Evolutionary conservation across 768 basidiomycete species (phyloP).

Genomic region (Favolaschia claudopus): DNA sequence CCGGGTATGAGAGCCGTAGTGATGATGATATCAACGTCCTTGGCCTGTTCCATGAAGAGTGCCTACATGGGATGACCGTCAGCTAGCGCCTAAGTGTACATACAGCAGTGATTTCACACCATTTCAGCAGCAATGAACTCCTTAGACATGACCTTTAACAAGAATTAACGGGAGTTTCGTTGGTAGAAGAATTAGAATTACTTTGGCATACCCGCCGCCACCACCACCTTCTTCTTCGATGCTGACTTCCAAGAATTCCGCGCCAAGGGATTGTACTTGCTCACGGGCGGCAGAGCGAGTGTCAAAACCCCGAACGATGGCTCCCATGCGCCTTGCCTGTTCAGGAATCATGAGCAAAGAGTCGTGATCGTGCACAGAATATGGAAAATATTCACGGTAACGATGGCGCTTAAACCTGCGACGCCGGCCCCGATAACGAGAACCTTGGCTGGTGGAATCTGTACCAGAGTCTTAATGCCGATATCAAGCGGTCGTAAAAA

Average conservation of each 20-base stretch:
- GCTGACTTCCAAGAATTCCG: slow-evolving; percentile 87
- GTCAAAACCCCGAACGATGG: slow-evolving; percentile 90
- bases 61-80: slow-evolving; percentile 43
- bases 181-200: not conserved
- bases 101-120: slow-evolving; percentile 51
- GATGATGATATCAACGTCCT: slow-evolving; percentile 89
- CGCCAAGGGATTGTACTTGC: slow-evolving; percentile 89
- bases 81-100: not conserved
- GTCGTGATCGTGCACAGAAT: not conserved
- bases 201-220: slow-evolving; percentile 87
- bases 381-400: slow-evolving; percentile 61
- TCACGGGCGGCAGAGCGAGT: slow-evolving; percentile 86
- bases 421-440: slow-evolving; percentile 90
- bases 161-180: not conserved
- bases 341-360: slow-evolving; percentile 1
- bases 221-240: slow-evolving; percentile 85
- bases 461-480: slow-evolving; percentile 13
- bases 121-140: slow-evolving; percentile 90
- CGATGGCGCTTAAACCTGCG: slow-evolving; percentile 88
- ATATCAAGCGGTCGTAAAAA: not conserved
- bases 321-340: slow-evolving; percentile 83
- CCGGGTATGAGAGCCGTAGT: slow-evolving; percentile 93
- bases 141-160: slow-evolving; percentile 71
- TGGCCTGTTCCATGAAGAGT: slow-evolving; percentile 86
- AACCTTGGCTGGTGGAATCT: slow-evolving; percentile 90